Evolutionary conservation across 2,329 filamentous ascomycete species (phyloP).

Genomic region (Aspergillus sp.): DNA sequence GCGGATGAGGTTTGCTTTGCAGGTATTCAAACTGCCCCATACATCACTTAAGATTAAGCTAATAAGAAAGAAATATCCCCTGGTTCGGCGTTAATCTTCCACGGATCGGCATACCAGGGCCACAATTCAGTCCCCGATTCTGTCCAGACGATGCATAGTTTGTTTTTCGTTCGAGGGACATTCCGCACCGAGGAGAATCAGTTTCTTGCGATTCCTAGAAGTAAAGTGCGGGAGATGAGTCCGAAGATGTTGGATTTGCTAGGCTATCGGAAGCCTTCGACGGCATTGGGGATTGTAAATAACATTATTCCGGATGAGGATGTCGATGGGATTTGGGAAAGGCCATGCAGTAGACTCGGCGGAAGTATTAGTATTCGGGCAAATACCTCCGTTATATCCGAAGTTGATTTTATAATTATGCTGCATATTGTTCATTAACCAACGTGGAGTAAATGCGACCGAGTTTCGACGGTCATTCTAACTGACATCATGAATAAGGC

Average conservation of each 20-base stretch:
- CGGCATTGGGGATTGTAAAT: slow-evolving; percentile 28
- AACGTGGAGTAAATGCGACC: too few relatives aligned
- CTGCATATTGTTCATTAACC: too few relatives aligned
- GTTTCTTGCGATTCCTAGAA: slow-evolving; percentile 26
- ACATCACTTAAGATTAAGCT: background rate
- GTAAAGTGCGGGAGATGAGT: slow-evolving; percentile 26
- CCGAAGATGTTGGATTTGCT: slow-evolving; percentile 27
- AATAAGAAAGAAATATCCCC: slow-evolving; percentile 27
- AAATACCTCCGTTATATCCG: too few relatives aligned
- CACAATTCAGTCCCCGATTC: slow-evolving; percentile 20
- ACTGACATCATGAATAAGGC: too few relatives aligned
- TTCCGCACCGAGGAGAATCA: slow-evolving; percentile 32
- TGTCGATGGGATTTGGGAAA: slow-evolving; percentile 9
- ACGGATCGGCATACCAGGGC: slow-evolving; percentile 27
- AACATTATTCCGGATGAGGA: slow-evolving; percentile 17
- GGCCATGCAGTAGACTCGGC: background rate
- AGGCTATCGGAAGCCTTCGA: slow-evolving; percentile 28
- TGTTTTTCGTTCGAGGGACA: slow-evolving; percentile 27
- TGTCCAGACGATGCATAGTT: slow-evolving; percentile 22
- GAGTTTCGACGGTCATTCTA: too few relatives aligned
- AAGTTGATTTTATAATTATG: too few relatives aligned
- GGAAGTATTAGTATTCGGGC: too few relatives aligned
- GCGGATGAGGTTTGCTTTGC: slow-evolving; percentile 30
- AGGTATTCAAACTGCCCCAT: slow-evolving; percentile 10
- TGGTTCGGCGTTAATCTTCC: slow-evolving; percentile 32